A percentile compares a stretch with the other conserved stretches of the same genome.
phyloP scores from a whole-genome alignment of 352 stramenopile genomes.

The Globisporangium parvum region DNA sequence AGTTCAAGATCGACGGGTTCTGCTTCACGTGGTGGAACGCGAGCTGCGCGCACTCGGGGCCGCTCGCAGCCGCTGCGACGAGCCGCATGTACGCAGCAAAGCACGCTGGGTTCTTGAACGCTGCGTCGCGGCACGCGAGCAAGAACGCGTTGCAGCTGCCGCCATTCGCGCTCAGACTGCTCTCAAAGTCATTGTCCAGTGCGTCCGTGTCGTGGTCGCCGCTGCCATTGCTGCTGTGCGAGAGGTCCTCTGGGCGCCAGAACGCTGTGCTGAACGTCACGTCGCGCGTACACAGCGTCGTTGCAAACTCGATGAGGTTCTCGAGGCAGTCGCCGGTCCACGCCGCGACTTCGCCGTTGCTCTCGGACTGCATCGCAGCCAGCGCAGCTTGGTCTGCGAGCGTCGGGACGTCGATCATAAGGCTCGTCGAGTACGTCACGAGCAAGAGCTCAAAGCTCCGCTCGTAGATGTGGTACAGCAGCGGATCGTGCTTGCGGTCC shows the following conservation, averaged over 20 bases:
- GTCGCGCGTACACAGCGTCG: slow-evolving; percentile 51
- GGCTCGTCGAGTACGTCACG: slow-evolving; percentile 61
- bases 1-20: slow-evolving; percentile 70
- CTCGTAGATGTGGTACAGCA: slow-evolving; percentile 69
- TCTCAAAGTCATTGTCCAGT: slow-evolving; percentile 24
- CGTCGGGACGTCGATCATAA: slow-evolving; percentile 79
- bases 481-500: slow-evolving; percentile 61
- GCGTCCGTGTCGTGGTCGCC: slow-evolving; percentile 24
- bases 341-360: slow-evolving; percentile 35
- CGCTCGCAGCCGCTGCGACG: slow-evolving; percentile 56
- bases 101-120: slow-evolving; percentile 69
- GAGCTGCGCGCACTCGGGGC: slow-evolving; percentile 61
- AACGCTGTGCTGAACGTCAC: slow-evolving; percentile 54
- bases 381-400: slow-evolving; percentile 60
- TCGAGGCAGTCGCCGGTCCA: slow-evolving; percentile 77
- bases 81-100: slow-evolving; percentile 71
- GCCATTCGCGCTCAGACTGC: slow-evolving; percentile 18
- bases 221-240: not conserved
- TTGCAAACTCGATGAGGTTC: slow-evolving; percentile 72
- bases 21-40: slow-evolving; percentile 86
- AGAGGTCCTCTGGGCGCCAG: slow-evolving; percentile 38
- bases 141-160: slow-evolving; percentile 61
- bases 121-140: slow-evolving; percentile 60
- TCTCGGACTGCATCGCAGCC: slow-evolving; percentile 63
- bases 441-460: slow-evolving; percentile 64